Percentiles rank a stretch among this genome's conserved stretches.
Conservation (phyloP, 441 rosid species). For the Breynia disticha region DNA sequence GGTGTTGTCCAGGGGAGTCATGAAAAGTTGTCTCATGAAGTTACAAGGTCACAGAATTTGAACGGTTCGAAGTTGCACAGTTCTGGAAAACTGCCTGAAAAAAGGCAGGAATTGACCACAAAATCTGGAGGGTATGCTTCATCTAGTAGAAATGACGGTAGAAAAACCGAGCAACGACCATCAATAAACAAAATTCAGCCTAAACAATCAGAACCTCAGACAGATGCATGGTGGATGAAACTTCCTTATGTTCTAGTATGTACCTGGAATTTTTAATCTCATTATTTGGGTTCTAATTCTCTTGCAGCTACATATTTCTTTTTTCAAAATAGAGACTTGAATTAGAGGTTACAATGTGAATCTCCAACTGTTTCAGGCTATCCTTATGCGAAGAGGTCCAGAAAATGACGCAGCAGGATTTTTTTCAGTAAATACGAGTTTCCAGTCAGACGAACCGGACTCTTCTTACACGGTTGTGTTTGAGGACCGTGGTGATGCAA, state of each 20-base stretch:
- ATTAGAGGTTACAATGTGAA: neutral
- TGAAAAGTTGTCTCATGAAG: constrained; percentile 17
- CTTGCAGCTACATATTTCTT: neutral
- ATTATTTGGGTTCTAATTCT: neutral
- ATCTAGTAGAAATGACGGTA: constrained; percentile 19
- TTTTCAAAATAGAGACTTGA: neutral
- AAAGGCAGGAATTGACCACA: constrained; percentile 17
- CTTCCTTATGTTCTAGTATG: constrained; percentile 69
- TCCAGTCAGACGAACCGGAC: constrained; percentile 19
- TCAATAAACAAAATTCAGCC: constrained; percentile 13
- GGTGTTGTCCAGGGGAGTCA: constrained; percentile 33
- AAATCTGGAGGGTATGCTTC: constrained; percentile 14
- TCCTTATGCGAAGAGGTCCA: constrained; percentile 52
- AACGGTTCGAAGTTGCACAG: constrained; percentile 10
- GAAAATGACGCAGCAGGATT: constrained; percentile 43
- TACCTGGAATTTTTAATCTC: constrained; percentile 9
- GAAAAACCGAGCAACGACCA: constrained; percentile 18
- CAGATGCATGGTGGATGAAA: constrained; percentile 63
- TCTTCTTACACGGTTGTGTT: constrained; percentile 49
- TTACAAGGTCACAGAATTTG: constrained; percentile 20
- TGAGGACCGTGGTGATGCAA: constrained; percentile 72
- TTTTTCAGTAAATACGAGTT: constrained; percentile 32
- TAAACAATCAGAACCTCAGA: constrained; percentile 21
- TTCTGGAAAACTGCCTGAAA: constrained; percentile 14
- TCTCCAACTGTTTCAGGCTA: constrained; percentile 28